Base-by-base conservation (phyloP, 306 rosid species). In the Geum urbanum region DNA sequence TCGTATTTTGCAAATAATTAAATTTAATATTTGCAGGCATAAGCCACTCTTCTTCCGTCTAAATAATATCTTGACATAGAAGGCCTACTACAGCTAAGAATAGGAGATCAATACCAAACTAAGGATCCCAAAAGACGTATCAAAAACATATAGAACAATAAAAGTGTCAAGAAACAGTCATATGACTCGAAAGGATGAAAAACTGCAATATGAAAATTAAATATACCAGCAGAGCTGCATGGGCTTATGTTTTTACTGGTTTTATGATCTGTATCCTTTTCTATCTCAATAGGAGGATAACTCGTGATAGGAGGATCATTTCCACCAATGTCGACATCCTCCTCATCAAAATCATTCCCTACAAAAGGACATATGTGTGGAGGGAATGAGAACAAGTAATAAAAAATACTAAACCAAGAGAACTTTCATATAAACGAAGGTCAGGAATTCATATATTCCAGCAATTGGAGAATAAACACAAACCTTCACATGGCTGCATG, bases 401-500 rank as follows among this genome's bases (percentile, higher is more conserved):
- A 9, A 3, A 32, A 3, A 32, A 32, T 32, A 32, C 3, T 32
- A 4, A 47, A 3, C 11, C 46, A 43, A 47, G 14, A 47, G 5
- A 47, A 47, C 15, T 47, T 45, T 37, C 46, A 14, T 16, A 35
- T 3, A 60, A 60, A 45, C 44, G 24, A 7, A 22, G 57, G 32
- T 56, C 22, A 3, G 24, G 16, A 72, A 0, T 43, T 55, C 45
- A 19, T 51, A 43, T 41, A 48, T 27, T 62, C 78, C 77, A 62
- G 47, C 22, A 70, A 27, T 68, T 63, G 40, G 44, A 64, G 20
- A 18, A 24, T 72, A 70, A 58, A 72, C 58, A 72, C 58, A 72
- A 43, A 91, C 97, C 97, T 91, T 86, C 87, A 69, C 86, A 80
- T 45, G 84, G 91, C 77, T 85, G 97, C 86, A 91, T 75, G 19